Base-by-base conservation (phyloP, 495 filamentous ascomycete species). In the Coniosporium apollinis region DNA sequence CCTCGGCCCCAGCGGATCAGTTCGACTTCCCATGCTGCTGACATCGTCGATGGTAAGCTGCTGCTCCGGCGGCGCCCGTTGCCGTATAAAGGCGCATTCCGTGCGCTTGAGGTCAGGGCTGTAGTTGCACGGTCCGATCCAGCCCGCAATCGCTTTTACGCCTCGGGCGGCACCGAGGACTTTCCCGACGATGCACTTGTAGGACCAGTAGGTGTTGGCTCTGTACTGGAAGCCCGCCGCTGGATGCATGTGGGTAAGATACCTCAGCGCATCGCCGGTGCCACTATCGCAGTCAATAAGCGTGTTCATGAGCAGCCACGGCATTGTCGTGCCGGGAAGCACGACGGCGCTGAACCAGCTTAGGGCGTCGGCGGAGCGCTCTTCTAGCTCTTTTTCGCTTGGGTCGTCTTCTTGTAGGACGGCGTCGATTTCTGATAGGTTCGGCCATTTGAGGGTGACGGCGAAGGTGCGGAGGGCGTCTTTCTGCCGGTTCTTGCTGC, bases 141-240 rank as follows among this genome's bases (percentile, higher is more conserved):
- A 82, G 17, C 57, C 57, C 25, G 57, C 48, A 28, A 56, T 45
- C 25, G 52, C 49, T 13, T 48, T 59, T 1, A 56, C 54, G 19
- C 54, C 57, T 30, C 47, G 38, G 16, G 40, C 47, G 10, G 57
- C 56, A 7, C 57, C 56, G 4, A 94, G 72, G 17, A 81, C 75
- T 47, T 80, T 81, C 16, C 76, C 77, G 5, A 81, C 72, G 39
- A 82, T 75, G 42, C 62, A 77, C 24, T 64, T 52, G 32, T 69
- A 67, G 4, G 72, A 67, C 76, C 76, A 82, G 59, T 80, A 82
- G 1, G 77, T 79, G 45, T 60, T 67, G 26, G 60, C 66, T 28
- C 70, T 66, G 47, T 80, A 80, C 50, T 82, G 77, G 54, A 82
- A 80, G 14, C 77, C 77, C 41, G 69, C 66, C 38, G 70, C 62